Conservation (phyloP, 2,329 filamentous ascomycete genomes). For the Aaosphaeria pasadenensis region DNA sequence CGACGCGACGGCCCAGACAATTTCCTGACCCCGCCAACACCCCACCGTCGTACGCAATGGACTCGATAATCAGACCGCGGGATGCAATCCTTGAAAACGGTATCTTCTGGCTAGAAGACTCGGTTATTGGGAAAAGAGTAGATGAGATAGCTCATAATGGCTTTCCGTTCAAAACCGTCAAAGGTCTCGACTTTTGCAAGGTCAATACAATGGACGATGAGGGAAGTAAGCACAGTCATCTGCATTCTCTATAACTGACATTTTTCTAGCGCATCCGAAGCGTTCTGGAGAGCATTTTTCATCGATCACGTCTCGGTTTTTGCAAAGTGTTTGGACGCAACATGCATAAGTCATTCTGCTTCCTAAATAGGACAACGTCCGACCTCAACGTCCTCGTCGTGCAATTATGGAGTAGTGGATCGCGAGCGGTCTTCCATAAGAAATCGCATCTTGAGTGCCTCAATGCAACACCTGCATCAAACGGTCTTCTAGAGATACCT, state of each 20-base stretch:
- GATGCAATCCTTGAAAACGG: neutral
- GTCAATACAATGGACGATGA: neutral
- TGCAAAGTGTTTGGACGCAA: neutral
- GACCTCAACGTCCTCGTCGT: neutral
- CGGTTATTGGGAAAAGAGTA: neutral
- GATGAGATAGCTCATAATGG: neutral
- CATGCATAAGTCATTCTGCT: neutral
- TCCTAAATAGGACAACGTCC: neutral
- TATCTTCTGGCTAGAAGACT: neutral
- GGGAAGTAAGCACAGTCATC: neutral
- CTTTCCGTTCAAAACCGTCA: neutral
- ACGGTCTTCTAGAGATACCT: neutral
- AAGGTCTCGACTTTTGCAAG: neutral
- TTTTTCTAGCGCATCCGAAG: too few species aligned
- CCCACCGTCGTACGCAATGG: too few species aligned
- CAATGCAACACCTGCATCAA: neutral
- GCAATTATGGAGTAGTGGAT: neutral
- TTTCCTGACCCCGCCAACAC: too few species aligned
- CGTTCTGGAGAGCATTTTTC: neutral
- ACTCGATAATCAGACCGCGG: too few species aligned
- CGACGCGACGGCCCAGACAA: too few species aligned
- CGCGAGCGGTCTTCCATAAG: neutral
- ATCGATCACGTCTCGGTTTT: neutral
- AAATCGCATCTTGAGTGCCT: neutral
- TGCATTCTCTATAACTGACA: neutral